Percentiles rank a stretch among this genome's conserved stretches.
These are phyloP conservation scores for Parastagonospora nodorum DNA, from an alignment of 2,329 filamentous ascomycete species.

Conservation along the genomic window DNA sequence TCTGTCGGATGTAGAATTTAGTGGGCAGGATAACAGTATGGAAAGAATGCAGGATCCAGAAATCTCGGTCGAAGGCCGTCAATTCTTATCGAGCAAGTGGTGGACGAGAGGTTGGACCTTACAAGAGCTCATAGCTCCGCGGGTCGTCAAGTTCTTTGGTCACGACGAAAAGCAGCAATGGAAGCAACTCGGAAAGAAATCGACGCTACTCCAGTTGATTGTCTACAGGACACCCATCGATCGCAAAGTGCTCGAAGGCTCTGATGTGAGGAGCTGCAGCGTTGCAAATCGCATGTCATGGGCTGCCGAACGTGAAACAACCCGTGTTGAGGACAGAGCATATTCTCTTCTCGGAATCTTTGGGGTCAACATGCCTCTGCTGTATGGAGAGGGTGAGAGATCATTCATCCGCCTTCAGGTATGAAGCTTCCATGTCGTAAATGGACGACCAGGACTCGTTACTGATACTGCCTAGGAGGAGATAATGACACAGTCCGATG, in stretches of 20 bases:
- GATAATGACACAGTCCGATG: slow-evolving; percentile 1
- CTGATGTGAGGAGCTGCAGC: background rate
- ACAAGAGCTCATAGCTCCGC: slow-evolving; percentile 6
- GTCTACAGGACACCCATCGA: slow-evolving; percentile 1
- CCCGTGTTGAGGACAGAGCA: slow-evolving; percentile 16
- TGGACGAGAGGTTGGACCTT: slow-evolving; percentile 4
- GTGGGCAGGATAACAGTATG: background rate
- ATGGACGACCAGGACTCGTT: background rate
- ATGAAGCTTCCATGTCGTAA: background rate
- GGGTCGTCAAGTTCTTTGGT: background rate
- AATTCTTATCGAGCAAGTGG: background rate
- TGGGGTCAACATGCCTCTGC: slow-evolving; percentile 12
- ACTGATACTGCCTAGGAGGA: background rate
- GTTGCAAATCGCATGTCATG: slow-evolving; percentile 17
- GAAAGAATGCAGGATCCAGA: background rate
- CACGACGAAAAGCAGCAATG: background rate
- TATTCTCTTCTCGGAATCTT: slow-evolving; percentile 26
- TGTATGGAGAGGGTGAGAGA: slow-evolving; percentile 13
- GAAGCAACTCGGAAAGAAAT: background rate
- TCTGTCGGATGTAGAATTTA: background rate
- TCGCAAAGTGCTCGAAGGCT: background rate
- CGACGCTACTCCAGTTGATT: background rate
- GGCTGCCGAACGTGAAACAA: slow-evolving; percentile 19
- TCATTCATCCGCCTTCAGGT: slow-evolving; percentile 13
- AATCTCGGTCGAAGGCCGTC: no score